Evolutionary conservation across 2,329 filamentous ascomycete genomes (phyloP).

Genomic region (Calonectria ilicicola): DNA sequence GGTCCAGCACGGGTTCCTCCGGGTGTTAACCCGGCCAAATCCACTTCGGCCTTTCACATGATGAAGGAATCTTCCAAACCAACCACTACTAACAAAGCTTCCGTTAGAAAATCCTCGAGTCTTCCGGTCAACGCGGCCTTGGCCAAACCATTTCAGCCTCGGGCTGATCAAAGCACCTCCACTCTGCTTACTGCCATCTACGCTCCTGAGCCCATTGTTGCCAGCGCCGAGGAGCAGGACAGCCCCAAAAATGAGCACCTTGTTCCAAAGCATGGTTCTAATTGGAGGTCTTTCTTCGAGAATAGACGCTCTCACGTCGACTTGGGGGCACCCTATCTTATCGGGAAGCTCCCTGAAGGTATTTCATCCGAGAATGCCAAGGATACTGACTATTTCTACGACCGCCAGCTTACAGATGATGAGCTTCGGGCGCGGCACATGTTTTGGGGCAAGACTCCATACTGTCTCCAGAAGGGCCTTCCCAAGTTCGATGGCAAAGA

Average conservation of each 20-base stretch:
- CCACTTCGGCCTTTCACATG: slow-evolving; percentile 30
- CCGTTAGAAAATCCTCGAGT: slow-evolving; percentile 49
- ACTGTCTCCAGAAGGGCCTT: slow-evolving; percentile 62
- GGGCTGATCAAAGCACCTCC: slow-evolving; percentile 39
- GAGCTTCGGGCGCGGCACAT: slow-evolving; percentile 69
- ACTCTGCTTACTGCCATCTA: slow-evolving; percentile 25
- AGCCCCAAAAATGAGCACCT: slow-evolving; percentile 11
- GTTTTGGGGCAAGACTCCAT: slow-evolving; percentile 70
- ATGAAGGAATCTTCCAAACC: slow-evolving; percentile 28
- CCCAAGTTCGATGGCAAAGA: slow-evolving; percentile 75
- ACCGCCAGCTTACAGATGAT: slow-evolving; percentile 67
- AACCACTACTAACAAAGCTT: slow-evolving; percentile 36
- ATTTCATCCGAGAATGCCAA: slow-evolving; percentile 55
- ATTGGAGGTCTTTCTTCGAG: slow-evolving; percentile 39
- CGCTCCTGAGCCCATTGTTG: slow-evolving; percentile 16
- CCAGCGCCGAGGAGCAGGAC: neutral
- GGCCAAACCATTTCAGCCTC: slow-evolving; percentile 63
- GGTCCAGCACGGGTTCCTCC: slow-evolving; percentile 31
- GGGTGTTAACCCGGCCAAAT: slow-evolving; percentile 46
- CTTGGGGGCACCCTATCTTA: slow-evolving; percentile 61
- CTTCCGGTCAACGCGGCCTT: slow-evolving; percentile 61
- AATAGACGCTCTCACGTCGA: slow-evolving; percentile 28
- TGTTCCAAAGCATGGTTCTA: slow-evolving; percentile 28
- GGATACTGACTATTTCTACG: slow-evolving; percentile 65
- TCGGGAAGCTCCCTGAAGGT: slow-evolving; percentile 63